Evolutionary conservation across 768 basidiomycete species (phyloP), one percentile per base, ranked within the genome.

Genomic region (Termitomyces sp.): DNA sequence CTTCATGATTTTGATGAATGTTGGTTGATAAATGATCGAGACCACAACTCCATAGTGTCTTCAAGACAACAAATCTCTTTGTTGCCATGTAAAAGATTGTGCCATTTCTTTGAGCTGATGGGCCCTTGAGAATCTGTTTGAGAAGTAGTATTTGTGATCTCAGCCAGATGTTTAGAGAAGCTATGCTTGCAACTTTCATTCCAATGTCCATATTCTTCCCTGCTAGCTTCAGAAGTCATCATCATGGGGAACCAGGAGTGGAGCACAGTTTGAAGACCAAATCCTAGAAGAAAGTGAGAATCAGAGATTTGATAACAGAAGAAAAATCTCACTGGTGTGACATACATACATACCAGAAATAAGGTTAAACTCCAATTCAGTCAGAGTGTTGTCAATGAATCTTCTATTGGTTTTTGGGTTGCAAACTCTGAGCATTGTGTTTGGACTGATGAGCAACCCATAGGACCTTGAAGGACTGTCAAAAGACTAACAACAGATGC

Each of bases 161-260:
- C 14, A 5, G 10, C 9, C 9, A 37, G 9, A 16, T 5, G 6
- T 37, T 6, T 37, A 6, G 5, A 16, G 16, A 37, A 17, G 16
- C 4, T 16, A 17, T 11, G 11, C 9, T 37, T 6, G 16, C 5
- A 9, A 11, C 16, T 5, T 16, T 2, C 35, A 37, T 37, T 37
- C 35, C 35, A 37, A 16, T 5, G 6, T 10, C 16, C 3, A 37
- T 37, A 37, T 37, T 37, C 35, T 17, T 37, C 16, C 35, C 35
- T 9, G 9, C 35, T 37, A 37, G 35, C 35, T 37, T 37, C 35
- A 37, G 35, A 37, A 30, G 28, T 47, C 6, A 5, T 30, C 10
- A 19, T 4, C 12, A 10, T 14, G 28, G 17, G 17, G 6, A 55
- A 66, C 63, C 62, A 66, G 21, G 62, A 64, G 42, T 28, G 17